A percentile compares a stretch with the other conserved stretches of the same genome.
phyloP scores from a whole-genome alignment of 73 alveolate species.

The Effrenium voratum region DNA sequence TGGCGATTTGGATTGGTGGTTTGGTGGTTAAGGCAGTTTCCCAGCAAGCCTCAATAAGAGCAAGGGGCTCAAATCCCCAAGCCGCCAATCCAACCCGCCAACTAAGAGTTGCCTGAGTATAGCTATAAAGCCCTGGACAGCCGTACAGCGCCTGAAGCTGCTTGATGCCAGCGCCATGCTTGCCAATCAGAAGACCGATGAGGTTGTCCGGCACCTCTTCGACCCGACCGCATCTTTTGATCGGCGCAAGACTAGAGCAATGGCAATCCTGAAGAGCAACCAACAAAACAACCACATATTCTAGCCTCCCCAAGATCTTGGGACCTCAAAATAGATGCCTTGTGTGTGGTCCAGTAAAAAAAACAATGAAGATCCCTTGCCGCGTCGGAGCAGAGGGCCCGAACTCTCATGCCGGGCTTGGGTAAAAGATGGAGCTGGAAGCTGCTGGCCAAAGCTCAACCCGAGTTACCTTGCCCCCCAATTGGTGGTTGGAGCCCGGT shows the following conservation, averaged over 20 bases:
- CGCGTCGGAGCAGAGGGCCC: not conserved
- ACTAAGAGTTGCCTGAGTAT: not conserved
- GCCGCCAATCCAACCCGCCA: not conserved
- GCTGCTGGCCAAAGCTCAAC: too few species aligned
- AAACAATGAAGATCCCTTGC: not conserved
- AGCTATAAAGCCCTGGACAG: not conserved
- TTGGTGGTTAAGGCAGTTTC: too few species aligned
- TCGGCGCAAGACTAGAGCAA: not conserved
- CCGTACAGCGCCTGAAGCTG: conserved; percentile 7
- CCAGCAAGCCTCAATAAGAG: too few species aligned
- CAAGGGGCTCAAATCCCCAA: too few species aligned
- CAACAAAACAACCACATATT: not conserved
- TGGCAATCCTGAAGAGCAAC: not conserved
- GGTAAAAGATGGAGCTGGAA: too few species aligned
- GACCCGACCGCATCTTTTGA: not conserved
- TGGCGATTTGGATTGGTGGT: too few species aligned
- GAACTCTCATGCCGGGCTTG: too few species aligned
- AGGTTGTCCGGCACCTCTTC: conserved; percentile 37
- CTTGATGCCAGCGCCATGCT: conserved; percentile 29
- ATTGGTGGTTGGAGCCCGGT: too few species aligned
- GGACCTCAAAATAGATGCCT: not conserved
- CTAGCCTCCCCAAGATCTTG: not conserved
- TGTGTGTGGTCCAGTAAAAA: not conserved
- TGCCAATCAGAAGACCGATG: conserved; percentile 53
- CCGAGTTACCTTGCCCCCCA: too few species aligned